Base-by-base conservation (phyloP, 2,329 filamentous ascomycete genomes). In the Pseudocercospora fijiensis region DNA sequence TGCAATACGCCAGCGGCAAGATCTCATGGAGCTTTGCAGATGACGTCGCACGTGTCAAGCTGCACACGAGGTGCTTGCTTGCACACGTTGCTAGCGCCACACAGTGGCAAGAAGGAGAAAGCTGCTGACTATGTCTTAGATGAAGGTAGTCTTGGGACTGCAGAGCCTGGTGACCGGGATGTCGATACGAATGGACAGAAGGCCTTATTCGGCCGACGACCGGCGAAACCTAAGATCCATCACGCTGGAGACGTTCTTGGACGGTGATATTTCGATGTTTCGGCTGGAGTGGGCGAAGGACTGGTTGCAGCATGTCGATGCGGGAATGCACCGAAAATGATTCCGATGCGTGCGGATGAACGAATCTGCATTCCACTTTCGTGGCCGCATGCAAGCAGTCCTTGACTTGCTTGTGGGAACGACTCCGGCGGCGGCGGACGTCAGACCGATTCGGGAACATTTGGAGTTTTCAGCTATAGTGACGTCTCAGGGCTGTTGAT, bases 251-350 rank as follows among this genome's bases (percentile, higher is more conserved):
- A 52, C 49, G 49, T 52, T 28, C 20, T 51, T 26, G 18, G 47
- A 13, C 47, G 47, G 47, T 51, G 24, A n/a, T n/a, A 28, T 52
- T n/a, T 52, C 49, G 49, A 53, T 53, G 49, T 28, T 24, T 53
- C 49, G 22, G 82, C 84, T 99, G 65, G 88, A 90, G 74, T 99
- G 95, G 95, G 96, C 92, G 2, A 88, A 27, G 16, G 22, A 24
- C 45, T 28, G 49, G 4, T n/a, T 53, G 49, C 6, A 28, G 26
- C 16, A 16, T 53, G 24, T 26, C 26, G 11, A 27, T 28, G 24
- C 24, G 20, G 49, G 7, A 24, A 6, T 52, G 49, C 49, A 27
- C 49, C 49, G 49, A 52, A 22, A 52, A 27, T 52, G 47, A 51
- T 27, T 2, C 9, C 18, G 24, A 10, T 16, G 47, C 13, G 22